Evolutionary conservation across 129 eudicot species (phyloP).

Genomic region (Ambrosia artemisiifolia): DNA sequence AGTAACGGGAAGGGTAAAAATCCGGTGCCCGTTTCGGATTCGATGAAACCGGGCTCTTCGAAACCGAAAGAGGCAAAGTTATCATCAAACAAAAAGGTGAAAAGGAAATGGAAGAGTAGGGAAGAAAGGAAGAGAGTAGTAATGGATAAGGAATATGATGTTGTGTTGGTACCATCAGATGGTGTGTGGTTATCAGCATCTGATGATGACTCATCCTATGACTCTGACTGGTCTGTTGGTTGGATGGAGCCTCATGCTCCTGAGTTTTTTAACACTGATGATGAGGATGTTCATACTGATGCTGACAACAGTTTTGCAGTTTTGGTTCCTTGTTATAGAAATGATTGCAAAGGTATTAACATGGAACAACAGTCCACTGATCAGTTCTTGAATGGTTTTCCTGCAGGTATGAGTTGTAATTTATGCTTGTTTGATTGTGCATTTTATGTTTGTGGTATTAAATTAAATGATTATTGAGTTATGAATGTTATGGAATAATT

Average conservation of each 20-base stretch:
- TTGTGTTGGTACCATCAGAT: conserved; percentile 77
- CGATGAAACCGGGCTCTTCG: conserved; percentile 44
- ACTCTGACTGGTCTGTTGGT: conserved; percentile 93
- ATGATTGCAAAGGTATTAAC: conserved; percentile 43
- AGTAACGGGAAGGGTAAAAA: conserved; percentile 65
- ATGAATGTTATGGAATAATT: conserved; percentile 7
- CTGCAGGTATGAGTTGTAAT: conserved; percentile 50
- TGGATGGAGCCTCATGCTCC: conserved; percentile 92
- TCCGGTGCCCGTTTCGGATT: conserved; percentile 39
- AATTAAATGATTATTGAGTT: not conserved
- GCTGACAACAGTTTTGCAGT: conserved; percentile 76
- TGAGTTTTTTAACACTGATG: conserved; percentile 73
- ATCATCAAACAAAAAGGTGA: conserved; percentile 39
- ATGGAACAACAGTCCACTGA: conserved; percentile 27
- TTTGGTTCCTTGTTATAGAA: conserved; percentile 81
- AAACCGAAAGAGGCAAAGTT: conserved; percentile 39
- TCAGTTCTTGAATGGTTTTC: conserved; percentile 48
- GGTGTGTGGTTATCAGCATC: conserved; percentile 81
- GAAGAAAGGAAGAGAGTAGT: conserved; percentile 51
- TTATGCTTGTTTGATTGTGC: conserved; percentile 3
- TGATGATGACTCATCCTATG: conserved; percentile 70
- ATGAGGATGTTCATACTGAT: conserved; percentile 34
- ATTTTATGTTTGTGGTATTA: conserved; percentile 14
- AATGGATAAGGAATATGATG: conserved; percentile 69
- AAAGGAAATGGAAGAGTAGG: conserved; percentile 72